Percentiles rank a stretch among this genome's conserved stretches.
phyloP scores from a whole-genome alignment of 805 yeast genomes.

The Candida pseudoglaebosa region DNA sequence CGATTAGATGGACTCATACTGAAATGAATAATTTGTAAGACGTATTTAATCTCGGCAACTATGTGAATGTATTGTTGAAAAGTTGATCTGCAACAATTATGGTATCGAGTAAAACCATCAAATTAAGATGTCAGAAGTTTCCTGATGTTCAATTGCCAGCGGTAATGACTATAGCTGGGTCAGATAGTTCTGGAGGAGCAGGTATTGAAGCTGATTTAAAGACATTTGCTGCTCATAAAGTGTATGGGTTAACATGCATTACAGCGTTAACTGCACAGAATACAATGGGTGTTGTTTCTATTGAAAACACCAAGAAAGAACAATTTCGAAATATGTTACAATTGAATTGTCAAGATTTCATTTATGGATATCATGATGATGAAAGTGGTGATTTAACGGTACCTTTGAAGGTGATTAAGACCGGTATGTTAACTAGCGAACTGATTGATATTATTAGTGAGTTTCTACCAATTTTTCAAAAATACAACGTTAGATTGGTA shows the following conservation, averaged over 20 bases:
- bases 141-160: constrained; percentile 12
- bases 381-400: no score
- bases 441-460: constrained; percentile 47
- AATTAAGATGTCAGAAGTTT: background rate
- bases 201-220: constrained; percentile 89
- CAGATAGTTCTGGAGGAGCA: constrained; percentile 88
- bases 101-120: background rate
- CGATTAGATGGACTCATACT: background rate
- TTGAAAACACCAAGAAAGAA: constrained; percentile 39
- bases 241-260: constrained; percentile 73
- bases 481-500: constrained; percentile 37
- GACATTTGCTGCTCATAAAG: constrained; percentile 69
- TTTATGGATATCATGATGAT: constrained; percentile 20
- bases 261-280: constrained; percentile 82
- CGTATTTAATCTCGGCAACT: no score
- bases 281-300: constrained; percentile 44
- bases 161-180: constrained; percentile 54
- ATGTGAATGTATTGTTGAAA: no score
- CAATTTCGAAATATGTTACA: constrained; percentile 48
- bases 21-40: background rate
- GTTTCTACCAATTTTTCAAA: constrained; percentile 27
- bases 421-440: constrained; percentile 67
- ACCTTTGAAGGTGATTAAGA: constrained; percentile 62
- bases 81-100: background rate
- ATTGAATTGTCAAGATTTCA: constrained; percentile 56